Percentiles rank a stretch among this genome's conserved stretches.
Conservation (phyloP, 1,284 basidiomycete genomes). For the Ceratobasidium sp. region DNA sequence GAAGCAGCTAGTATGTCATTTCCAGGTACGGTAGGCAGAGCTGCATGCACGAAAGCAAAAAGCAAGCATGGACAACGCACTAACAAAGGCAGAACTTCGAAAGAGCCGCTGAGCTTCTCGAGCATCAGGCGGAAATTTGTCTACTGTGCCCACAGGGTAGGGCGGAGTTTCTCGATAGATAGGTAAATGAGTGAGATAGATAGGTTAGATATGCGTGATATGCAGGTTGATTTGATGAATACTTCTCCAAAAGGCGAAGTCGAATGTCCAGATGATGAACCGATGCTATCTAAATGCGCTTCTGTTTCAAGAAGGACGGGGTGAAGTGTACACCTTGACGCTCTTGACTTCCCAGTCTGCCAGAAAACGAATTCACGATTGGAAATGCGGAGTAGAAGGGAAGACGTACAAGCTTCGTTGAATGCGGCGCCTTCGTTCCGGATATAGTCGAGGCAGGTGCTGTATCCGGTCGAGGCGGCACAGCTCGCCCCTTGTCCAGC, state of each 20-base stretch:
- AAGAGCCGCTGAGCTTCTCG: too few relatives aligned
- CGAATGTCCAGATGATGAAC: conserved; percentile 8
- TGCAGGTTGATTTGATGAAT: background rate
- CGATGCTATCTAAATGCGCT: background rate
- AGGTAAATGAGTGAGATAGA: conserved; percentile 19
- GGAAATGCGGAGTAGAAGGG: conserved; percentile 34
- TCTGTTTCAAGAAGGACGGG: background rate
- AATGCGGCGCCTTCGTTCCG: conserved; percentile 77
- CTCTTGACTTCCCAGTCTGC: conserved; percentile 82
- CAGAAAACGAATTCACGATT: conserved; percentile 29
- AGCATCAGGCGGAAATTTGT: too few relatives aligned
- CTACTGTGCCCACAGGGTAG: background rate
- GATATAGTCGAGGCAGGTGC: conserved; percentile 83
- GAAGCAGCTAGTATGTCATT: too few relatives aligned
- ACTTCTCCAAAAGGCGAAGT: conserved; percentile 1
- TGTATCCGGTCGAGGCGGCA: conserved; percentile 81
- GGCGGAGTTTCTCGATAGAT: background rate
- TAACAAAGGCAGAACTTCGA: too few relatives aligned
- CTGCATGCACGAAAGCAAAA: too few relatives aligned
- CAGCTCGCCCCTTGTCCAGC: conserved; percentile 87
- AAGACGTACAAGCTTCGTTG: conserved; percentile 74
- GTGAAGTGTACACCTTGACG: conserved; percentile 68
- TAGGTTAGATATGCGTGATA: conserved; percentile 10
- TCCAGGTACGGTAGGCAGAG: too few relatives aligned
- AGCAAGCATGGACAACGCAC: too few relatives aligned